Conservation (phyloP, 148 eudicot genomes). For the Silene uniflora region DNA sequence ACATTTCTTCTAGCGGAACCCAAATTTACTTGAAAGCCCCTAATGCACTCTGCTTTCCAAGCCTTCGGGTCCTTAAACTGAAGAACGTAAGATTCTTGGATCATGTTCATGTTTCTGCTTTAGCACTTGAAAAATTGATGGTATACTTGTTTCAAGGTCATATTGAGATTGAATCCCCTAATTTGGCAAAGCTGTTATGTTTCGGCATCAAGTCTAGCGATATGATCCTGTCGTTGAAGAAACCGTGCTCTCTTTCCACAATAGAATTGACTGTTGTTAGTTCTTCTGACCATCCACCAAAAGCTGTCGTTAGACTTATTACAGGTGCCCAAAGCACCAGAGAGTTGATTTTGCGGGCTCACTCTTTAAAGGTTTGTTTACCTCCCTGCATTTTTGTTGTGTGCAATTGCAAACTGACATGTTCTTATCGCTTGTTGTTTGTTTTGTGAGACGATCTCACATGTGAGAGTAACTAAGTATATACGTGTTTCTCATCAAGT, state of each 20-base stretch:
- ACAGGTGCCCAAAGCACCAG: neutral
- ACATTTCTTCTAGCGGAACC: neutral
- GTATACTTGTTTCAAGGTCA: neutral
- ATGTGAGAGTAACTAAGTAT: too few species aligned
- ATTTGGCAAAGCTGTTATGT: neutral
- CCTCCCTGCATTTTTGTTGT: neutral
- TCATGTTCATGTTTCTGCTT: neutral
- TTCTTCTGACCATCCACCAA: neutral
- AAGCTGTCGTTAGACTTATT: neutral
- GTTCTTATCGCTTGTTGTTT: neutral
- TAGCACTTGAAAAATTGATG: neutral
- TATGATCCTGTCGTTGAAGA: neutral
- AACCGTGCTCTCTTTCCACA: neutral
- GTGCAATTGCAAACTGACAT: too few species aligned
- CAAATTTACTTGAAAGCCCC: neutral
- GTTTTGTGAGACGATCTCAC: too few species aligned
- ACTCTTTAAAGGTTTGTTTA: neutral
- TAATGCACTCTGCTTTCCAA: neutral
- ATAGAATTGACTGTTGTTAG: neutral
- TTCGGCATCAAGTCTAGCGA: neutral
- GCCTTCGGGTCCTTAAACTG: neutral
- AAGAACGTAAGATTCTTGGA: neutral
- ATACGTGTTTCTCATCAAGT: neutral
- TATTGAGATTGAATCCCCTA: neutral
- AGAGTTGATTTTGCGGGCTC: neutral